Evolutionary conservation across 306 rosid species (phyloP).

Genomic region (Vigna nakashimae): DNA sequence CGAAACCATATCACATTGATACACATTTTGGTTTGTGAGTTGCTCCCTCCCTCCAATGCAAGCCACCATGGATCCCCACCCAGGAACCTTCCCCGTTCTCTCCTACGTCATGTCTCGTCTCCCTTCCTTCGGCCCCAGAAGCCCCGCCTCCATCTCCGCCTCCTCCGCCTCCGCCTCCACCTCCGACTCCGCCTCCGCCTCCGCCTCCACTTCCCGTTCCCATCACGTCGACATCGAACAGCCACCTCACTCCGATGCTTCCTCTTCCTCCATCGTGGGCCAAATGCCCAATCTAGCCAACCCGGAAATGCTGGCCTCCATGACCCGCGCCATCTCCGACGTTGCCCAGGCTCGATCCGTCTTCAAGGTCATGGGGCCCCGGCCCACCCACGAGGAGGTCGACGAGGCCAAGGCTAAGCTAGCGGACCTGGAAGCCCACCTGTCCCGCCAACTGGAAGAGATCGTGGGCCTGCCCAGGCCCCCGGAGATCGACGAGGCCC

Average conservation of each 20-base stretch:
- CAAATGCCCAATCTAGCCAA: slow-evolving; percentile 71
- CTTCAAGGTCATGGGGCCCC: slow-evolving; percentile 69
- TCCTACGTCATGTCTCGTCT: slow-evolving; percentile 84
- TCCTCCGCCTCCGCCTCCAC: background rate
- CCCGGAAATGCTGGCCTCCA: slow-evolving; percentile 69
- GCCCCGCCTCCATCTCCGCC: background rate
- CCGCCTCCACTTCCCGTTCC: slow-evolving; percentile 26
- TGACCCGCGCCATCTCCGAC: slow-evolving; percentile 80
- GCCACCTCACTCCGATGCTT: slow-evolving; percentile 40
- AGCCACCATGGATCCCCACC: slow-evolving; percentile 81
- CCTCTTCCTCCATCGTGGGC: slow-evolving; percentile 41
- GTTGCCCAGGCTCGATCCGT: slow-evolving; percentile 85
- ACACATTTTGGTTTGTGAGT: background rate
- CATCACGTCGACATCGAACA: slow-evolving; percentile 59
- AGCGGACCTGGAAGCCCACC: slow-evolving; percentile 56
- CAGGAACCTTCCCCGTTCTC: slow-evolving; percentile 75
- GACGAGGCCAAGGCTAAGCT: slow-evolving; percentile 70
- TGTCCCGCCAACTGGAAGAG: slow-evolving; percentile 70
- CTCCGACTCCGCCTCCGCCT: background rate
- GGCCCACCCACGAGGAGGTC: slow-evolving; percentile 85
- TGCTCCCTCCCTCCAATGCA: background rate
- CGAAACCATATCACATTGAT: background rate
- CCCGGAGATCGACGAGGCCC: slow-evolving; percentile 58
- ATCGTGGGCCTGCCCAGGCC: slow-evolving; percentile 71
- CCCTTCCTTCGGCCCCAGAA: slow-evolving; percentile 51